phyloP scores from a whole-genome alignment of 2,329 filamentous ascomycete genomes.

The Fusarium continuum region DNA sequence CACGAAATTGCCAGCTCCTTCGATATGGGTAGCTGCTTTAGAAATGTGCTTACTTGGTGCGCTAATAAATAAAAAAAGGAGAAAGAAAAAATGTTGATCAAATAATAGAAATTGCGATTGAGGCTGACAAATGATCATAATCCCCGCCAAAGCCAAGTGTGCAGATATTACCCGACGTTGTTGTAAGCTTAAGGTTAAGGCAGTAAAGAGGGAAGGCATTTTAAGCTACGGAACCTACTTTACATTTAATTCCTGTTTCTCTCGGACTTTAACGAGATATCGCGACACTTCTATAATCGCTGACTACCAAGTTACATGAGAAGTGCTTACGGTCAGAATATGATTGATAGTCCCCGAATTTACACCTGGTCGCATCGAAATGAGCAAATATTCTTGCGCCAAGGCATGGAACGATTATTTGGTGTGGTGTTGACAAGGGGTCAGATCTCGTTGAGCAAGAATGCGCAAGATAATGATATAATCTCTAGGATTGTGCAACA shows the following conservation, averaged over 20 bases:
- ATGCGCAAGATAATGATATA: slow-evolving; percentile 32
- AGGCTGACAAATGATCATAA: background rate
- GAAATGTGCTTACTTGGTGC: background rate
- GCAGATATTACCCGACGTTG: background rate
- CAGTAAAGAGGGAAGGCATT: too few relatives aligned
- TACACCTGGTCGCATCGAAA: background rate
- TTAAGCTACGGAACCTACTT: too few relatives aligned
- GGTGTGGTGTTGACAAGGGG: background rate
- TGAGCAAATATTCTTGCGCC: background rate
- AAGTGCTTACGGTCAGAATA: background rate
- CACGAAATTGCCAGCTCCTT: too few relatives aligned
- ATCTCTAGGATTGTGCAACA: slow-evolving; percentile 18
- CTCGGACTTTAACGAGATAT: background rate
- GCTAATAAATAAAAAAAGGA: background rate
- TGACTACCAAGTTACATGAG: background rate
- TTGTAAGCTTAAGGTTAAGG: too few relatives aligned
- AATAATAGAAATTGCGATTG: too few relatives aligned
- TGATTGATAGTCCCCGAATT: background rate
- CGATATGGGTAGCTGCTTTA: background rate
- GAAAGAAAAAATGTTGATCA: too few relatives aligned
- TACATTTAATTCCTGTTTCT: background rate
- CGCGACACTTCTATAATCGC: background rate
- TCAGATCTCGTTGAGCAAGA: slow-evolving; percentile 28
- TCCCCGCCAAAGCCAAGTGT: background rate
- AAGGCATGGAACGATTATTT: background rate